These are phyloP conservation scores for Purshia tridentata DNA, from an alignment of 306 rosid species.

Conservation along the genomic window DNA sequence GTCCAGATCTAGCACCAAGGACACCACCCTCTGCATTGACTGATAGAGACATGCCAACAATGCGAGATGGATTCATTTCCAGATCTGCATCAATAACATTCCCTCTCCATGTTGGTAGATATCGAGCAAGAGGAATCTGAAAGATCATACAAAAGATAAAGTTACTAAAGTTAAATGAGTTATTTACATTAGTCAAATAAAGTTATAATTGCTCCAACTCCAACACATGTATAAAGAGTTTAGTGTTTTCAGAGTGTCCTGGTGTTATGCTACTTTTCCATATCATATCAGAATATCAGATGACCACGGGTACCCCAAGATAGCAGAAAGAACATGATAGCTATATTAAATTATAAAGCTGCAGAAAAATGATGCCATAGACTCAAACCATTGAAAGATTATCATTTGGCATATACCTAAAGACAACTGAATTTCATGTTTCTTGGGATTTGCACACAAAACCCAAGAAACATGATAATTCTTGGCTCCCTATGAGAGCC, in stretches of 20 bases:
- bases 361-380: neutral
- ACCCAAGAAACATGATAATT: neutral
- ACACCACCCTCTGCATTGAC: slow-evolving; percentile 85
- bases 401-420: neutral
- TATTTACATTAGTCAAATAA: neutral
- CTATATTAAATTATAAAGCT: neutral
- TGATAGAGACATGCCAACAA: slow-evolving; percentile 80
- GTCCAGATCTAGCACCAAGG: slow-evolving; percentile 75
- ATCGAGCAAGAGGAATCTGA: slow-evolving; percentile 89
- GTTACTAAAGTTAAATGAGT: neutral
- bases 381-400: neutral
- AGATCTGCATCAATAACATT: slow-evolving; percentile 66
- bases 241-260: neutral
- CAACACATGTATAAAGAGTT: neutral
- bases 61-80: slow-evolving; percentile 89
- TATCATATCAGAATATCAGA: neutral
- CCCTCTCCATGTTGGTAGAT: slow-evolving; percentile 93
- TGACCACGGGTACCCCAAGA: neutral
- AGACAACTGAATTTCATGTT: neutral
- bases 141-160: slow-evolving; percentile 1
- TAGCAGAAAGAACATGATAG: neutral
- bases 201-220: neutral
- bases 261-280: neutral
- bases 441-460: neutral
- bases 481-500: neutral